These are phyloP conservation scores for Kodamaea arcana DNA, from an alignment of 1,139 yeast genomes.

Conservation along the genomic window DNA sequence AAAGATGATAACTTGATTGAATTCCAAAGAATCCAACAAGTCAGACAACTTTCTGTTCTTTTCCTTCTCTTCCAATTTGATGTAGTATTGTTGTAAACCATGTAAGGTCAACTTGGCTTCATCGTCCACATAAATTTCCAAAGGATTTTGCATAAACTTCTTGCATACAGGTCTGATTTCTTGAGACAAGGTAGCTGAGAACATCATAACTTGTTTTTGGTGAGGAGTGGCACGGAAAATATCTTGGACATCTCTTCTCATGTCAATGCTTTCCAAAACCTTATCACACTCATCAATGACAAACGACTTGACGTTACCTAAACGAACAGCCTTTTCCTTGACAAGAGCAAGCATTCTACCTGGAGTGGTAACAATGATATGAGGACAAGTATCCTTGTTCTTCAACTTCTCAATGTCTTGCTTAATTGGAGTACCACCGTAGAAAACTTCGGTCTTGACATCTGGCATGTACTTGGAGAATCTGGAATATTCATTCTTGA, in stretches of 20 bases:
- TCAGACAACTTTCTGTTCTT: slow-evolving; percentile 93
- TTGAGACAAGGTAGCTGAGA: slow-evolving; percentile 90
- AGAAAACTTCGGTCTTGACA: slow-evolving; percentile 92
- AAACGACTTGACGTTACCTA: slow-evolving; percentile 87
- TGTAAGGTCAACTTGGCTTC: slow-evolving; percentile 96
- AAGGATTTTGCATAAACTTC: slow-evolving; percentile 96
- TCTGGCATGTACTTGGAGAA: slow-evolving; percentile 98
- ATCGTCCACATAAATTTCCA: slow-evolving; percentile 96
- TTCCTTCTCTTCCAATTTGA: slow-evolving; percentile 84
- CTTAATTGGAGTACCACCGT: slow-evolving; percentile 89
- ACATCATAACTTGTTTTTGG: slow-evolving; percentile 99
- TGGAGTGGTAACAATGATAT: slow-evolving; percentile 96
- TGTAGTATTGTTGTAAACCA: slow-evolving; percentile 95
- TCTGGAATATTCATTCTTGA: slow-evolving; percentile 95
- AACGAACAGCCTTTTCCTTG: slow-evolving; percentile 83
- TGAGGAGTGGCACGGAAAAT: slow-evolving; percentile 97
- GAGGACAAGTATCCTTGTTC: slow-evolving; percentile 93
- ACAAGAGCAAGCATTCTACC: slow-evolving; percentile 96
- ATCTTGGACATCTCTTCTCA: slow-evolving; percentile 99
- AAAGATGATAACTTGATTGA: slow-evolving; percentile 96
- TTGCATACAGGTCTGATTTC: slow-evolving; percentile 97
- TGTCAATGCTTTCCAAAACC: slow-evolving; percentile 85
- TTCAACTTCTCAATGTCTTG: slow-evolving; percentile 86
- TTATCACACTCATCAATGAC: slow-evolving; percentile 98
- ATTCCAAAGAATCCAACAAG: slow-evolving; percentile 88